Base-by-base conservation (phyloP, 2,329 filamentous ascomycete species). In the Penicillium hordei region DNA sequence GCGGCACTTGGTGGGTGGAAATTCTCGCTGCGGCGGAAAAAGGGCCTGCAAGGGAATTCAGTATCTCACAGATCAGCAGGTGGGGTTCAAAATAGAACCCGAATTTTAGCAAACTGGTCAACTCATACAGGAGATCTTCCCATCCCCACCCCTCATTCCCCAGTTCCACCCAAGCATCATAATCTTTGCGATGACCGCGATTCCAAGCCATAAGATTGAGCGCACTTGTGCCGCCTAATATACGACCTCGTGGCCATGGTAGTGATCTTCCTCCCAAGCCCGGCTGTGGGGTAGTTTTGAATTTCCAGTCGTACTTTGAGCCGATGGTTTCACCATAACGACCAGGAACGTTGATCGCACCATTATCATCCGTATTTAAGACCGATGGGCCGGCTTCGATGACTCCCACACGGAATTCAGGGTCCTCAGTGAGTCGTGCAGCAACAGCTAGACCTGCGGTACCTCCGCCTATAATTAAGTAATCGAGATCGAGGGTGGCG, bases 21-120 rank as follows among this genome's bases (percentile, higher is more conserved):
- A 0, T 72, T 76, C 64, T 84, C 81, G 3, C 76, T 77, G 57
- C 75, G 81, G 56, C 80, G 81, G 67, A 83, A 83, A 62, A 76
- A 83, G 0, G 79, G 80, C 27, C 79, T 82, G 86, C 9, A 9
- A 21, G 12, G 2, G 19, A 25, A 44, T 21, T 59, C 5, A 57
- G 62, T 6, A 49, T 19, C 52, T 29, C 60, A 44, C 44, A 33
- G n/a, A 33, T 61, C 60, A 33, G 43, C 57, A 25, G 60, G 59
- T 33, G 48, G 60, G 6, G 33, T 27, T 25, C 21, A 55, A 36
- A 1, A 45, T 17, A 38, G 21, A 39, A 10, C n/a, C 5, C 8
- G 5, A 29, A 48, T 48, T 23, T 17, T 17, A 15, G 17, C n/a
- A 25, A 9, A 33, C 19, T 23, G 15, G 38, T 29, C n/a, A 21